phyloP scores from a whole-genome alignment of 352 stramenopile species.

The Aphanomyces cochlioides region DNA sequence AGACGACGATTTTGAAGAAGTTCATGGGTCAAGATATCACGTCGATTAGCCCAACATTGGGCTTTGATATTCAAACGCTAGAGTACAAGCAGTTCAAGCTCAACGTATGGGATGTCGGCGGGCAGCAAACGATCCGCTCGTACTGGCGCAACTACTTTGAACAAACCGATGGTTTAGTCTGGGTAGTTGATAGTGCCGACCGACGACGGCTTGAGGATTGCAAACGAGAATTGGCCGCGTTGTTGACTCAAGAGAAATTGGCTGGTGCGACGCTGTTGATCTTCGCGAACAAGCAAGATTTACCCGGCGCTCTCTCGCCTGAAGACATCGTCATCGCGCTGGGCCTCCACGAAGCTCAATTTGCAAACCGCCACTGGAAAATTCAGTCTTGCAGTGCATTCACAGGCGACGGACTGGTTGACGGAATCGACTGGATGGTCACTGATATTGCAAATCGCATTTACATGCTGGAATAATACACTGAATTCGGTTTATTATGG shows the following conservation, averaged over 20 bases:
- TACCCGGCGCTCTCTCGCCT: slow-evolving; percentile 86
- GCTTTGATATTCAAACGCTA: slow-evolving; percentile 99
- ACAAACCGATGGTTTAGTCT: slow-evolving; percentile 98
- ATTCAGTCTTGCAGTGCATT: slow-evolving; percentile 97
- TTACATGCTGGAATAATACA: slow-evolving; percentile 88
- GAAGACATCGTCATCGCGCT: slow-evolving; percentile 90
- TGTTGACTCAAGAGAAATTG: slow-evolving; percentile 94
- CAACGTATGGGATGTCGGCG: slow-evolving; percentile 98
- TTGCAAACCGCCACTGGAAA: slow-evolving; percentile 81
- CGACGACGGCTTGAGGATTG: slow-evolving; percentile 92
- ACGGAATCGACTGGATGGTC: slow-evolving; percentile 98
- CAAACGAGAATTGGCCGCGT: slow-evolving; percentile 80
- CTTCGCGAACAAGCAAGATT: slow-evolving; percentile 99
- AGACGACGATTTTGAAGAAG: slow-evolving; percentile 98
- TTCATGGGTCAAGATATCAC: slow-evolving; percentile 97
- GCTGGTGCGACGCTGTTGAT: slow-evolving; percentile 98
- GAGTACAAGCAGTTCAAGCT: slow-evolving; percentile 90
- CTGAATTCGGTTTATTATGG: neutral
- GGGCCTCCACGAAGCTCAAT: slow-evolving; percentile 74
- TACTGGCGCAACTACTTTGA: slow-evolving; percentile 99
- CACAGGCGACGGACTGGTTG: slow-evolving; percentile 91
- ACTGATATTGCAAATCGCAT: slow-evolving; percentile 94
- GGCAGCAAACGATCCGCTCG: slow-evolving; percentile 97
- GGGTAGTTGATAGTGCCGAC: slow-evolving; percentile 98
- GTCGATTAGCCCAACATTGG: slow-evolving; percentile 96